phyloP scores from a whole-genome alignment of 73 alveolate species.

The Halteria grandinella region DNA sequence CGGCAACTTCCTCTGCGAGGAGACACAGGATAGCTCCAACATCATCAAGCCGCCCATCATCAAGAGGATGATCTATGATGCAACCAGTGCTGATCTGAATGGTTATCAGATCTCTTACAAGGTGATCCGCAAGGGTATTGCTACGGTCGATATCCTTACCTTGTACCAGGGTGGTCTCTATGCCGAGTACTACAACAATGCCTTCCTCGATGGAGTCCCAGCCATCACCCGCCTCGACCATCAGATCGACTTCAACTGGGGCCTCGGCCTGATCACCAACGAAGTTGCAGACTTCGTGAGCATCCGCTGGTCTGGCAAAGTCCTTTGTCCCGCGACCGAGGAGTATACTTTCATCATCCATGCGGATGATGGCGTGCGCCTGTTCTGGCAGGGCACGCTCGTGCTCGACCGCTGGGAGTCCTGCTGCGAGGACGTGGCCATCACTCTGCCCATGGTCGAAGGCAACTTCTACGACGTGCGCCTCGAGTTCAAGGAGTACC shows the following conservation, averaged over 20 bases:
- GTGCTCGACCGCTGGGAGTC: constrained; percentile 78
- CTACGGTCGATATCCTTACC: constrained; percentile 62
- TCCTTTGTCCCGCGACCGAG: constrained; percentile 76
- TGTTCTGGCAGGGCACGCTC: constrained; percentile 77
- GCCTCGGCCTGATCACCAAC: constrained; percentile 74
- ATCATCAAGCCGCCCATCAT: constrained; percentile 12
- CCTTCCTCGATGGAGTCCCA: constrained; percentile 88
- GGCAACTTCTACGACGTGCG: constrained; percentile 68
- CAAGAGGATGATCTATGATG: constrained; percentile 17
- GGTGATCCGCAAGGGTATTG: constrained; percentile 36
- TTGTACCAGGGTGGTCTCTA: constrained; percentile 83
- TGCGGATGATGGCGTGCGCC: constrained; percentile 91
- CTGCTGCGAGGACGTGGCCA: constrained; percentile 72
- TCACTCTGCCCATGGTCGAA: constrained; percentile 50
- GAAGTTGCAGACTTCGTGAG: constrained; percentile 86
- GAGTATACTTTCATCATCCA: constrained; percentile 81
- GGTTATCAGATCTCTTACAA: constrained; percentile 14
- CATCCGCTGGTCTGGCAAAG: constrained; percentile 81
- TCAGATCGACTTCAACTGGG: constrained; percentile 87
- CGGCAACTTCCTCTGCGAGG: constrained; percentile 19
- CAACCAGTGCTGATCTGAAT: constrained; percentile 3
- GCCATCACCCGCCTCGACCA: constrained; percentile 76
- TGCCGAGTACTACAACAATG: constrained; percentile 90
- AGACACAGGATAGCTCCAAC: neutral
- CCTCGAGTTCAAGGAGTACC: constrained; percentile 75